Evolutionary conservation across 306 rosid species (phyloP).

Genomic region (Quercus glauca): DNA sequence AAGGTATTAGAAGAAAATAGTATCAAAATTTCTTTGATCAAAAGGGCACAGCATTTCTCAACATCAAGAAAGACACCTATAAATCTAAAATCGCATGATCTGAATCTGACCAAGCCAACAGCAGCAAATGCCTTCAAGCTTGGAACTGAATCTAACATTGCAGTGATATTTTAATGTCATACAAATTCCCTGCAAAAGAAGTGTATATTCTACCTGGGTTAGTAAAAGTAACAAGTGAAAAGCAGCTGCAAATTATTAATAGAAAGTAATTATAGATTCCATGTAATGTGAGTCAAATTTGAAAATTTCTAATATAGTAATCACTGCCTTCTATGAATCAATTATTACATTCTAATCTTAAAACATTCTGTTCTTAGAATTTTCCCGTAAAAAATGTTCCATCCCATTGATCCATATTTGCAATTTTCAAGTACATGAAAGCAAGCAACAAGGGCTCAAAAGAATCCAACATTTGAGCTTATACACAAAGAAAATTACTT

Average conservation of each 20-base stretch:
- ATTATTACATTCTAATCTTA: background rate
- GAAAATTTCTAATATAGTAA: background rate
- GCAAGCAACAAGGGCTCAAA: background rate
- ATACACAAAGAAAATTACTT: no score
- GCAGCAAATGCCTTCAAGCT: background rate
- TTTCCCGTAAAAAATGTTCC: background rate
- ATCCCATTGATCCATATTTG: background rate
- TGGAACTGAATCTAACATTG: background rate
- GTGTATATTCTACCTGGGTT: background rate
- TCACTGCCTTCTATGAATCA: background rate
- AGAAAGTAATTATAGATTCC: background rate
- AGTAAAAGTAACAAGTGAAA: background rate
- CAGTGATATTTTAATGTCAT: background rate
- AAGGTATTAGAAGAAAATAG: background rate
- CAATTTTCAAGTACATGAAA: background rate
- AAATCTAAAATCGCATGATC: background rate
- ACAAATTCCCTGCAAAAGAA: background rate
- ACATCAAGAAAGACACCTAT: background rate
- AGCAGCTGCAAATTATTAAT: background rate
- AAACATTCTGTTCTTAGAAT: background rate
- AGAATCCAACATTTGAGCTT: background rate
- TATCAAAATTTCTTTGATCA: background rate
- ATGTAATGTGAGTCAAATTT: background rate
- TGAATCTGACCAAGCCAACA: background rate
- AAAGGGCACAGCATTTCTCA: background rate